Evolutionary conservation across 2,329 filamentous ascomycete species (phyloP), one percentile per base, ranked within the genome.

Genomic region (Ceratocystis lukuohia): DNA sequence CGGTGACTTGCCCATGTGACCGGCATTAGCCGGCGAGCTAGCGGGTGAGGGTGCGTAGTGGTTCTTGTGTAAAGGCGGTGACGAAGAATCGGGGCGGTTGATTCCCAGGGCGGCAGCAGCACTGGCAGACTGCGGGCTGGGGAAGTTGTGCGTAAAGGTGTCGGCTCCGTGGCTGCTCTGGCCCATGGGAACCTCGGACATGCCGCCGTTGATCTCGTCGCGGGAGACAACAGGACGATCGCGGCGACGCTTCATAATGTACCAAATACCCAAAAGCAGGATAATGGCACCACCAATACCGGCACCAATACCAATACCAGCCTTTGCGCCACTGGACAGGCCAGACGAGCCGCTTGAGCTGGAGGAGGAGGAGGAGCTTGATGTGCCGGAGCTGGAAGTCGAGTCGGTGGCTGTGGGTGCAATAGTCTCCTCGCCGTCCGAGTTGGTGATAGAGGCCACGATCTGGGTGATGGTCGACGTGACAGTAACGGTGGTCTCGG

Each of bases 311-410:
- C 77, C 77, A 46, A 79, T 79, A 65, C 77, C 77, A 56, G 75
- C 76, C 74, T 78, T 77, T 68, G 76, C 77, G 33, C 76, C 77
- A 5, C 73, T 76, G 1, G 75, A 76, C 8, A 79, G 73, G 3
- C 76, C 75, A 8, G 70, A 66, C 66, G 68, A 67, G 67, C 20
- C 68, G 67, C 56, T 62, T 20, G 62, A 69, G 59, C 61, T 53
- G 28, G 50, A 50, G 1, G 48, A 70, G 64, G 72, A 69, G 53
- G 72, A 69, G 53, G 68, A 70, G 37, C 37, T 41, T 68, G 71
- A 71, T 1, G 71, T 72, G 17, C 72, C 70, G 7, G 70, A 69
- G 10, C 73, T 74, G n/a, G 25, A 65, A 5, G 62, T 66, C 22
- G 69, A 50, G 28, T 70, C 69, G 7, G 71, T 67, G 10, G 73